Evolutionary conservation across 768 basidiomycete genomes (phyloP), one percentile per base, ranked within the genome.

Genomic region (Rhizopogon vinicolor): DNA sequence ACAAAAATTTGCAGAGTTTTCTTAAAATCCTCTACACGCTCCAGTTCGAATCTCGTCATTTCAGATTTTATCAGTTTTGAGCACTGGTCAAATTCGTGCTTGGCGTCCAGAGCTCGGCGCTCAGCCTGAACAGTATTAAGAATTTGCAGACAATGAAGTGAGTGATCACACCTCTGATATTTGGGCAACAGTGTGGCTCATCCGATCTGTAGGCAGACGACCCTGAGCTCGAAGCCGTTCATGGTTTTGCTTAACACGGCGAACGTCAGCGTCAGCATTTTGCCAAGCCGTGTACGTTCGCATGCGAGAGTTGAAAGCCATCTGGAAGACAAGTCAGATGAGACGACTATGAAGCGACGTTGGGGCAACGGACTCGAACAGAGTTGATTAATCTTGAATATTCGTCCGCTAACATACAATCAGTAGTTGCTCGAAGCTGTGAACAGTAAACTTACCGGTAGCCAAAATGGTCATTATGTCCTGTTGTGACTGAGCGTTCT

Each of bases 11-110:
- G 89, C 60, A 99, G 68, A 3, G 87, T 79, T 43, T 81, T 77
- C 71, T 94, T 95, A 71, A 98, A 97, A 67, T 98, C 96, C 46
- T 92, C 89, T 25, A 98, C 81, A 42, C 95, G 83, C 71, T 97
- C 96, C 65, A 85, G 83, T 72, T 99, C 96, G 65, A 98, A 98
- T 42, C 96, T 78, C 5, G 84, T 84, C 59, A 94, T 83, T 72
- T 99, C 97, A 4, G 82, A 74, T 71, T 98, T 98, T 62, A 93
- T 86, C 18, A 97, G 74, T 60, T 88, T 88, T 18, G 93, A 91
- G 12, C 88, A 87, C 19, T 89, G 82, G 43, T 98, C 95, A 65
- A 89, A 99, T 60, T 97, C 96, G 50, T 84, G 83, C 65, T 89
- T 91, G 0, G 89, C 81, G 45, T 96, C 93, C 43, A 90, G 70